A percentile compares a stretch with the other conserved stretches of the same genome.
Evolutionary conservation across 257 asterid genomes (phyloP).

Genomic region (Solanum chilense): DNA sequence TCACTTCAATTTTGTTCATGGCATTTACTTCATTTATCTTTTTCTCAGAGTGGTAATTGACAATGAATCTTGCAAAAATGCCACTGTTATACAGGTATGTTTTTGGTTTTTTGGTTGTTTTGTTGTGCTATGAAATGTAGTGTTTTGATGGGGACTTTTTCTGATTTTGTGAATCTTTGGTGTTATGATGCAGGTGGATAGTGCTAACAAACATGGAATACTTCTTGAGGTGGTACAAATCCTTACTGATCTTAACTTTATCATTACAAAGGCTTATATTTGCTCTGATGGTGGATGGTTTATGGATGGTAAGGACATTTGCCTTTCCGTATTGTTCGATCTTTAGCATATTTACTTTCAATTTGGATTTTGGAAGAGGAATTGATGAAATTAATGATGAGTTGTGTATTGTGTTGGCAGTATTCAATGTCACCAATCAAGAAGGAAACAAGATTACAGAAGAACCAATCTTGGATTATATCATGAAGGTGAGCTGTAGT

Average conservation of each 20-base stretch:
- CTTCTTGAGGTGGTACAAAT: slow-evolving; percentile 91
- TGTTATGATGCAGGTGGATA: slow-evolving; percentile 57
- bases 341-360: not conserved
- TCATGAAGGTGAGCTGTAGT: slow-evolving; percentile 53
- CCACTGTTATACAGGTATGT: slow-evolving; percentile 74
- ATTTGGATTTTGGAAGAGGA: not conserved
- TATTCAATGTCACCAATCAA: slow-evolving; percentile 86
- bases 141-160: not conserved
- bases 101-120: not conserved
- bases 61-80: slow-evolving; percentile 79
- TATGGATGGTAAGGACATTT: slow-evolving; percentile 72
- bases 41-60: slow-evolving; percentile 79
- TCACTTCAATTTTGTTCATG: not conserved
- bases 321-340: not conserved
- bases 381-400: not conserved
- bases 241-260: slow-evolving; percentile 85
- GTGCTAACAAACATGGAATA: slow-evolving; percentile 90
- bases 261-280: slow-evolving; percentile 75
- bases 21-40: not conserved
- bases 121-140: not conserved
- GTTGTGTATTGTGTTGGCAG: slow-evolving; percentile 17
- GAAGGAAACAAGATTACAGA: slow-evolving; percentile 80
- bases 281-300: slow-evolving; percentile 99
- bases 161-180: not conserved
- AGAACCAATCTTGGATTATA: slow-evolving; percentile 64